A percentile compares a stretch with the other conserved stretches of the same genome.
phyloP scores from a whole-genome alignment of 2,329 filamentous ascomycete species.

The Clonostachys rosea region DNA sequence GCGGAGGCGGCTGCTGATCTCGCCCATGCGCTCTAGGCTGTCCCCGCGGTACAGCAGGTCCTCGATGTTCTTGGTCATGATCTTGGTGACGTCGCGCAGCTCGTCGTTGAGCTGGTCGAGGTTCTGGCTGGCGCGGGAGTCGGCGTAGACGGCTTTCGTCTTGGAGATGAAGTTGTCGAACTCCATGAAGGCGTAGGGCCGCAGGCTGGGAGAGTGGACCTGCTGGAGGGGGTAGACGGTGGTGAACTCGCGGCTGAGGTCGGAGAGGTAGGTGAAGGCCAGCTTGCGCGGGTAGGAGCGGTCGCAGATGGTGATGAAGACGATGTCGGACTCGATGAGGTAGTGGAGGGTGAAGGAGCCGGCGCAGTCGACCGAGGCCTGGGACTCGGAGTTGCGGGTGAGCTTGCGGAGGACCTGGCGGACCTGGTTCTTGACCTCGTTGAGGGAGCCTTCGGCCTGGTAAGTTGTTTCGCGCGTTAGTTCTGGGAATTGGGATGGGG shows the following conservation, averaged over 20 bases:
- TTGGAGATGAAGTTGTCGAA: conserved; percentile 96
- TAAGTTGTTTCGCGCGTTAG: not conserved
- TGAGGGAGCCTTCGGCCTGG: conserved; percentile 65
- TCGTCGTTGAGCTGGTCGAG: conserved; percentile 95
- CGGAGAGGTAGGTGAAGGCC: conserved; percentile 95
- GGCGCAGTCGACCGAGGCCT: conserved; percentile 87
- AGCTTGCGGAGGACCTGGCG: conserved; percentile 87
- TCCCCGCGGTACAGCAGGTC: conserved; percentile 94
- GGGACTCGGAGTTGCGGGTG: conserved; percentile 81
- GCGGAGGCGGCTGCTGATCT: conserved; percentile 79
- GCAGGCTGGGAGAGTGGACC: conserved; percentile 68
- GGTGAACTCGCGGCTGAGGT: conserved; percentile 86
- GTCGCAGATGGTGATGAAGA: conserved; percentile 93
- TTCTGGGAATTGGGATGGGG: not conserved
- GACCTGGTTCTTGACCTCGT: conserved; percentile 84
- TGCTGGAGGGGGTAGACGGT: conserved; percentile 73
- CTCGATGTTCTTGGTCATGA: conserved; percentile 99
- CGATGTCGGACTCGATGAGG: conserved; percentile 75
- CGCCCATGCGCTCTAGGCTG: conserved; percentile 93
- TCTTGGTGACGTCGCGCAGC: conserved; percentile 93
- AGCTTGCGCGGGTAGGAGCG: conserved; percentile 94
- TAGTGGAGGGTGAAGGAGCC: conserved; percentile 80
- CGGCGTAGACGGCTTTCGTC: conserved; percentile 91
- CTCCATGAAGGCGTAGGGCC: conserved; percentile 95
- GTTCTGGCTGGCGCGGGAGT: conserved; percentile 85